Base-by-base conservation (phyloP, 2,329 filamentous ascomycete species). In the Pseudogymnoascus sp. region DNA sequence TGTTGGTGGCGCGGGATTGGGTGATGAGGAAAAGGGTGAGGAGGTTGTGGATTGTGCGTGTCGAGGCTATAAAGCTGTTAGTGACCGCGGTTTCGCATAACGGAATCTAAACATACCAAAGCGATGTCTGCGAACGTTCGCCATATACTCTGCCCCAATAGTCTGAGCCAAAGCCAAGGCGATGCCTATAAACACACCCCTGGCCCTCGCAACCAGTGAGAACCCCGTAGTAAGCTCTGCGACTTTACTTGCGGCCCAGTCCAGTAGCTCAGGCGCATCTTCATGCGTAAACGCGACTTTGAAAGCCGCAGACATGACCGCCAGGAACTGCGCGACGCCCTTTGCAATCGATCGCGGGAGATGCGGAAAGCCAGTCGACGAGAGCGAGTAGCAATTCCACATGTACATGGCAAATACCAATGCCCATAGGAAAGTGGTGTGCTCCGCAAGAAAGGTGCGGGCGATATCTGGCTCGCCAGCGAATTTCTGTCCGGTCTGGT, bases 401-500 rank as follows among this genome's bases (percentile, higher is more conserved):
- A 83, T 71, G 71, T 97, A 97, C 1, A 87, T 86, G 11, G 81
- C 72, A 38, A 85, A 77, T 20, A 96, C 80, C 8, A 96, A 74
- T 1, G 73, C 66, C 94, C 94, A 99, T 3, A 99, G 81, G 0
- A 89, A 70, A 28, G 78, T 72, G 2, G 85, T 85, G 61, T 90
- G 81, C 0, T 80, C 76, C 14, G 81, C 76, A 60, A 96, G 77
- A 69, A 90, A 88, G 4, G 74, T 77, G 62, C 88, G 90, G 64
- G 89, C 89, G 50, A 97, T 89, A 69, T 97, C 94, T 25, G 91
- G 85, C 38, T 87, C 88, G n/a, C 92, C 92, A 1, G 94, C 88
- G 68, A 91, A 92, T 73, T 99, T 99, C 71, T 97, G 93, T 4
- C 94, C 94, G 0, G 94, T 97, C 73, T 97, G 94, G 70, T 97